These are phyloP conservation scores for Phytophthora podocarpi DNA, from an alignment of 352 stramenopile genomes.

Conservation along the genomic window DNA sequence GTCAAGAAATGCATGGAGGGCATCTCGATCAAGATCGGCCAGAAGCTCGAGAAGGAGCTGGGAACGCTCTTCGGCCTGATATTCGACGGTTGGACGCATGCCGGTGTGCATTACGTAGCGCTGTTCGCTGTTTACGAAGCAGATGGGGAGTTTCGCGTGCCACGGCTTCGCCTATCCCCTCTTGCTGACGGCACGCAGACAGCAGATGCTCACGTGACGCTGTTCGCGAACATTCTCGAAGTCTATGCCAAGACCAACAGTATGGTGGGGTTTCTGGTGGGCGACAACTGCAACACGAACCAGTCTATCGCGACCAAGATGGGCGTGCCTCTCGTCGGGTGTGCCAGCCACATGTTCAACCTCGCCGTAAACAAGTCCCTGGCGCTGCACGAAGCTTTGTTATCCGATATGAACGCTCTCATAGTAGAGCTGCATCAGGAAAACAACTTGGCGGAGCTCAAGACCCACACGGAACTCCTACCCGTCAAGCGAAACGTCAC, in stretches of 20 bases:
- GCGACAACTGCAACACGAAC: constrained; percentile 34
- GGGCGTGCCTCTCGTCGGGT: constrained; percentile 24
- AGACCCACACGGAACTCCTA: constrained; percentile 3
- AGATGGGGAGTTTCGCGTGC: background rate
- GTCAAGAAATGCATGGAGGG: constrained; percentile 10
- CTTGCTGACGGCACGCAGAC: background rate
- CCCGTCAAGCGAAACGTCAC: constrained; percentile 24
- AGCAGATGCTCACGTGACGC: constrained; percentile 2
- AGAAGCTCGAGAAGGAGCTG: background rate
- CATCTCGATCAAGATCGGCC: background rate
- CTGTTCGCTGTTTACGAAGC: background rate
- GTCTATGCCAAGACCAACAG: constrained; percentile 5
- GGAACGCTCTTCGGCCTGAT: constrained; percentile 9
- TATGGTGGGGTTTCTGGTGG: constrained; percentile 25
- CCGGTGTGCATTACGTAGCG: constrained; percentile 5
- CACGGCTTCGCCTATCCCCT: background rate
- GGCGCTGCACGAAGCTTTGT: background rate
- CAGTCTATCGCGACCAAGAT: constrained; percentile 23
- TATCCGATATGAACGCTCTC: constrained; percentile 20
- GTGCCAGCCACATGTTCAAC: constrained; percentile 34
- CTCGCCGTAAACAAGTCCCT: constrained; percentile 21
- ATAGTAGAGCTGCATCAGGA: constrained; percentile 18
- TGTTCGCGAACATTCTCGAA: background rate
- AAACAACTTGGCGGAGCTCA: constrained; percentile 27
- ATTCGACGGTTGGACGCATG: constrained; percentile 12